Percentiles rank a stretch among this genome's conserved stretches.
Evolutionary conservation across 2,329 filamentous ascomycete species (phyloP).

Genomic region (Pleoardoris graminearum): DNA sequence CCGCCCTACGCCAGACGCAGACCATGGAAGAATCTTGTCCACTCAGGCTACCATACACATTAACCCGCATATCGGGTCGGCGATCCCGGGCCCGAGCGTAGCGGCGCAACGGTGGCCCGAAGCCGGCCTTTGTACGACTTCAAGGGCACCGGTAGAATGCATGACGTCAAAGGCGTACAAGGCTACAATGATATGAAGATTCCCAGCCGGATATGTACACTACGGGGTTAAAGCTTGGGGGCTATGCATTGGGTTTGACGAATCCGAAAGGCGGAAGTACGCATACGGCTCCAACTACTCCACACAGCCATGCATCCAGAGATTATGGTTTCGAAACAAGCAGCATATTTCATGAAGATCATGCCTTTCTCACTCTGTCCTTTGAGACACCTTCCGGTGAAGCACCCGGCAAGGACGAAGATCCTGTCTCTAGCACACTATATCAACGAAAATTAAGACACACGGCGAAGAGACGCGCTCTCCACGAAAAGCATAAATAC

Average conservation of each 20-base stretch:
- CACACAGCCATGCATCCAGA: background rate
- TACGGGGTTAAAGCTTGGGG: background rate
- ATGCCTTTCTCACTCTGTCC: background rate
- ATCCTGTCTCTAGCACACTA: background rate
- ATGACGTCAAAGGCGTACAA: background rate
- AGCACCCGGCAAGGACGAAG: background rate
- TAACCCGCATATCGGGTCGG: background rate
- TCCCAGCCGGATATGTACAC: background rate
- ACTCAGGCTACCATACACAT: background rate
- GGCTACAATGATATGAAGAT: background rate
- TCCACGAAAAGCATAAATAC: constrained; percentile 1
- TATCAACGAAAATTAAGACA: background rate
- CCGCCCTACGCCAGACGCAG: background rate
- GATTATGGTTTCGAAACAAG: background rate
- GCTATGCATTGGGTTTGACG: background rate
- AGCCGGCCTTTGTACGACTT: background rate
- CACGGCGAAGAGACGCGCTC: background rate
- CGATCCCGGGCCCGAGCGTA: background rate
- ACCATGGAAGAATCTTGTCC: background rate
- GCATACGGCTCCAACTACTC: background rate
- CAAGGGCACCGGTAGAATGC: background rate
- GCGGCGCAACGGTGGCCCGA: background rate
- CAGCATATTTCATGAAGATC: background rate
- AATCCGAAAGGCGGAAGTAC: background rate
- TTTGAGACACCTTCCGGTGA: background rate